Base-by-base conservation (phyloP, 306 rosid genomes). In the Crotalaria pallida region DNA sequence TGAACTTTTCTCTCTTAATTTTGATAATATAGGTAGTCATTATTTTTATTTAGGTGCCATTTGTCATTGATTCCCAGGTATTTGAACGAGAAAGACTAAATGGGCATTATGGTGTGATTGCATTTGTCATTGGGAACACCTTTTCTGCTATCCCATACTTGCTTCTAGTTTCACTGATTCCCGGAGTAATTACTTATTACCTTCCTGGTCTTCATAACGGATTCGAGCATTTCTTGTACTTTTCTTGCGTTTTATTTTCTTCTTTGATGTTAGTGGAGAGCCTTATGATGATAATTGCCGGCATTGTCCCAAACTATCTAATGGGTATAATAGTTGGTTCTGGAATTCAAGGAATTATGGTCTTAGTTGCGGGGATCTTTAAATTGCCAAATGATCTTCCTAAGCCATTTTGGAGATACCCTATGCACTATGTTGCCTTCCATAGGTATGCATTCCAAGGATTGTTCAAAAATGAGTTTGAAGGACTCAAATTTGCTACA, bases 211-310 rank as follows among this genome's bases (percentile, higher is more conserved):
- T 89, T 10, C 87, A 89, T 23, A 75, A 43, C 33, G 72, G 84
- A 12, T 1, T 52, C 1, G 81, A 74, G 0, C 84, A 84, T 65
- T 84, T 84, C 49, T 49, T 78, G 12, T 84, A 60, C 77, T 83
- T 89, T 3, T 33, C 76, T 5, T 17, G 71, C 21, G 70, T 82
- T 1, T 85, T 86, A 18, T 86, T 88, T 43, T 65, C 60, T 13
- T 31, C 58, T 24, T 62, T 80, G 76, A 71, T 80, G 74, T 50
- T 81, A 78, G 96, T 86, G 1, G 92, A 89, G 64, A 82, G 92
- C 84, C 73, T 84, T 0, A 89, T 89, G 96, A 82, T 89, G 89
- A 77, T 86, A 17, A 87, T 89, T 23, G 88, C 84, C 0, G 82
- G 92, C 21, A 38, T 85, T 16, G 77, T 77, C 7, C 85, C 93